Evolutionary conservation across 176 grass and related monocot genomes (phyloP).

Genomic region (Tillandsia leiboldiana): DNA sequence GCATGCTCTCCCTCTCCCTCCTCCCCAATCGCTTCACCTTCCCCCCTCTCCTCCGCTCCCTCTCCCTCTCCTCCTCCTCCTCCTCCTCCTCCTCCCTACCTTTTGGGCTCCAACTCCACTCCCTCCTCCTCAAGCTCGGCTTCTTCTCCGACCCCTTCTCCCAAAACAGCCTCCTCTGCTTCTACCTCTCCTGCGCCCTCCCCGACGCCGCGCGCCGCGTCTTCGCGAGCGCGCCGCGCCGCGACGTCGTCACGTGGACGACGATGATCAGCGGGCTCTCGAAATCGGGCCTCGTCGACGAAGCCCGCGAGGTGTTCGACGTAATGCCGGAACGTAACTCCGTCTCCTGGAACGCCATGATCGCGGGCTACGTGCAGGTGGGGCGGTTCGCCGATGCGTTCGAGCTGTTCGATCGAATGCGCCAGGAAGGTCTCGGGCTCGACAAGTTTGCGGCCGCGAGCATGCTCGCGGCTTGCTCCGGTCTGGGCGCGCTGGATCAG

Average conservation of each 20-base stretch:
- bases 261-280: slow-evolving; percentile 64
- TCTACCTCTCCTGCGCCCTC: slow-evolving; percentile 43
- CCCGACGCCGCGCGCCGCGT: slow-evolving; percentile 32
- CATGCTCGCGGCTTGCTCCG: slow-evolving; percentile 51
- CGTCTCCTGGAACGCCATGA: slow-evolving; percentile 84
- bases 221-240: slow-evolving; percentile 10
- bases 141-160: slow-evolving; percentile 45
- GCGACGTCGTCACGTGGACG: slow-evolving; percentile 63
- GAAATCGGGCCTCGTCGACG: slow-evolving; percentile 40
- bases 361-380: slow-evolving; percentile 47
- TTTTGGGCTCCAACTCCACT: slow-evolving; percentile 50
- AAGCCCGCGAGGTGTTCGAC: slow-evolving; percentile 61
- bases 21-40: slow-evolving; percentile 47
- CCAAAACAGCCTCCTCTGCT: slow-evolving; percentile 51
- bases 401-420: slow-evolving; percentile 60
- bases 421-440: slow-evolving; percentile 22
- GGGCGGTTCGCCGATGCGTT: slow-evolving; percentile 50
- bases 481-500: slow-evolving; percentile 32
- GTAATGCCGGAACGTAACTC: slow-evolving; percentile 63
- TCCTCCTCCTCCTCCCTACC: slow-evolving; percentile 10
- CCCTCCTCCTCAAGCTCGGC: slow-evolving; percentile 60
- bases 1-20: slow-evolving; percentile 12
- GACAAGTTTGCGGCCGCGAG: slow-evolving; percentile 56
- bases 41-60: slow-evolving; percentile 39
- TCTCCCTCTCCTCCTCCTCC: slow-evolving; percentile 27